Conservation (phyloP, 768 basidiomycete genomes). For the Gautieria morchelliformis region DNA sequence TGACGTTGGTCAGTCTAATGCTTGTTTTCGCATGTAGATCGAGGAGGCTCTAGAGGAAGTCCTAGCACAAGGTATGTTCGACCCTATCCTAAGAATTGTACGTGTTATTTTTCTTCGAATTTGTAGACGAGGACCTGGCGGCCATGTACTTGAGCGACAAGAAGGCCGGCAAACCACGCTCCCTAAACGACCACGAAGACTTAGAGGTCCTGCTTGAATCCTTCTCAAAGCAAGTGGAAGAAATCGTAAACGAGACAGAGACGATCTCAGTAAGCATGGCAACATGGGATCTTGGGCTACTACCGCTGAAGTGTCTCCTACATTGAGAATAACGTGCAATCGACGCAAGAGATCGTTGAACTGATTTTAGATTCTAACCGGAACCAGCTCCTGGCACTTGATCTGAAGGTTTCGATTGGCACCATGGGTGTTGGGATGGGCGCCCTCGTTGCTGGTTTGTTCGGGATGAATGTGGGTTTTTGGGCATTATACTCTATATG, state of each 20-base stretch:
- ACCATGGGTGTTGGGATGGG: constrained; percentile 91
- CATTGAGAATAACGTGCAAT: constrained; percentile 78
- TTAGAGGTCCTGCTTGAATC: constrained; percentile 89
- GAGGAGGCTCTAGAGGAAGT: constrained; percentile 89
- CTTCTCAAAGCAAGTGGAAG: constrained; percentile 93
- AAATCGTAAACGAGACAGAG: constrained; percentile 89
- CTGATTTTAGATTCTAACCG: constrained; percentile 94
- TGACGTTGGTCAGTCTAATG: constrained; percentile 1
- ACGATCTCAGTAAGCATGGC: constrained; percentile 58
- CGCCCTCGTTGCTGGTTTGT: constrained; percentile 81
- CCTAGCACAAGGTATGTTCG: constrained; percentile 65
- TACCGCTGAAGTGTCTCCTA: neutral
- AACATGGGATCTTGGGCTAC: neutral
- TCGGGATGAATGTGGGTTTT: constrained; percentile 88
- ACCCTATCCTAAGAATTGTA: neutral
- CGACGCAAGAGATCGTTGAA: constrained; percentile 97
- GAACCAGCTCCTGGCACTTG: constrained; percentile 83
- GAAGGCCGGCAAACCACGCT: constrained; percentile 50
- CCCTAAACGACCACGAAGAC: constrained; percentile 79
- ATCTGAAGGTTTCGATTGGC: constrained; percentile 89
- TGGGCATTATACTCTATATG: neutral
- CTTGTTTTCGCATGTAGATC: constrained; percentile 39
- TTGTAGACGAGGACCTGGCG: constrained; percentile 80
- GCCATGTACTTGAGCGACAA: constrained; percentile 95
- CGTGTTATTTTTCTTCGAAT: neutral